Evolutionary conservation across 257 asterid genomes (phyloP).

Genomic region (Hygrophila difformis): DNA sequence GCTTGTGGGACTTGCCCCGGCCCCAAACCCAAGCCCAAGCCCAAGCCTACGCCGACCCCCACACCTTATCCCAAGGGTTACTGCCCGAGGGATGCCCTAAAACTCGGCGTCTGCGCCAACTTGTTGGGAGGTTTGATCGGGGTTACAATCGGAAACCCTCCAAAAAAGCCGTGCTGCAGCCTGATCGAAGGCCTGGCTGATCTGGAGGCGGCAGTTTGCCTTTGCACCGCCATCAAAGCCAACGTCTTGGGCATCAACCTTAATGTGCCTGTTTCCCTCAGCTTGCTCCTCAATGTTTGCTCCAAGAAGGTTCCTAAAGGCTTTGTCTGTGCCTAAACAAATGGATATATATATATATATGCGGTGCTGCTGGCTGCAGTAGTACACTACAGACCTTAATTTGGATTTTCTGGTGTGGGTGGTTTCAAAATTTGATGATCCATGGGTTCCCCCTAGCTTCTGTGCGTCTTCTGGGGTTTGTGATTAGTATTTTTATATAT

Average conservation of each 20-base stretch:
- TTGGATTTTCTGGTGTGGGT: no score
- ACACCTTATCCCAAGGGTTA: neutral
- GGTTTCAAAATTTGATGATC: no score
- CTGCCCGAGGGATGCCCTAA: conserved; percentile 22
- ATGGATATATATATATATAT: no score
- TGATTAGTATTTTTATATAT: no score
- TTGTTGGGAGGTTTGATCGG: conserved; percentile 16
- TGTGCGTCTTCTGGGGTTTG: no score
- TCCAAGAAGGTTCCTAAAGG: conserved; percentile 14
- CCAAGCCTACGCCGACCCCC: neutral
- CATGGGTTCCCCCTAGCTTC: no score
- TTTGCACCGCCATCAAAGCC: conserved; percentile 12
- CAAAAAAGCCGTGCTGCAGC: conserved; percentile 17
- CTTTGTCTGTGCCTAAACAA: conserved; percentile 18
- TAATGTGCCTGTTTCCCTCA: conserved; percentile 12
- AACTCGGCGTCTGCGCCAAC: conserved; percentile 23
- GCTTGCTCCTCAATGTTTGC: conserved; percentile 13
- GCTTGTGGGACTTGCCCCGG: conserved; percentile 16
- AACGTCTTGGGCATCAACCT: conserved; percentile 1
- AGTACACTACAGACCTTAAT: no score
- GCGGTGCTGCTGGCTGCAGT: no score
- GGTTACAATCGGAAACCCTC: conserved; percentile 18
- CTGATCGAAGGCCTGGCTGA: conserved; percentile 11
- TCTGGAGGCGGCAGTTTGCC: conserved; percentile 14
- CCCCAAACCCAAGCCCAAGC: conserved; percentile 14